A percentile compares a stretch with the other conserved stretches of the same genome.
Conservation (phyloP, 169 alveolate genomes). For the Plasmodium falciparum region DNA sequence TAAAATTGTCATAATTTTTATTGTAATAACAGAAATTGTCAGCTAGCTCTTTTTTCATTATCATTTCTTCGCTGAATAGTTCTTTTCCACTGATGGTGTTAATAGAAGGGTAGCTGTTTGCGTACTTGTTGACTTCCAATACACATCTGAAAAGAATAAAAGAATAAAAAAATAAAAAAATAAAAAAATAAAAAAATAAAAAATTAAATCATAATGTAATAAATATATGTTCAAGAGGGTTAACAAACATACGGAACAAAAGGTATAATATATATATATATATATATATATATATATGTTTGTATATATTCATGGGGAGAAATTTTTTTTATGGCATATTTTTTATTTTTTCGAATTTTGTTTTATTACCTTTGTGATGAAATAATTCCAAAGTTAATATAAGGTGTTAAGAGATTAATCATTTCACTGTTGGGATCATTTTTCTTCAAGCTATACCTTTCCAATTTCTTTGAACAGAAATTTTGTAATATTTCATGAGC, state of each 20-base stretch:
- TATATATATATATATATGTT: too few relatives aligned
- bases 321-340: too few relatives aligned
- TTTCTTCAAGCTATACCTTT: constrained; percentile 37
- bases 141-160: constrained; percentile 21
- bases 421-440: constrained; percentile 52
- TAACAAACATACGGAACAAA: background rate
- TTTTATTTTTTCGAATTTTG: background rate
- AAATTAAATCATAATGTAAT: background rate
- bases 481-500: constrained; percentile 30
- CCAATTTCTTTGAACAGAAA: constrained; percentile 29
- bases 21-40: constrained; percentile 86
- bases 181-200: too few relatives aligned
- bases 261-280: too few relatives aligned
- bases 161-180: background rate
- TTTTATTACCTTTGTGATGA: constrained; percentile 47
- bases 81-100: constrained; percentile 28
- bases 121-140: constrained; percentile 29
- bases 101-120: constrained; percentile 30
- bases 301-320: too few relatives aligned
- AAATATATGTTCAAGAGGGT: background rate
- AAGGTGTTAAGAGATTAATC: constrained; percentile 11
- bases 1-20: constrained; percentile 80
- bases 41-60: constrained; percentile 78
- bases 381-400: constrained; percentile 44
- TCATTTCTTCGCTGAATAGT: constrained; percentile 39